These are phyloP conservation scores for Alternaria gansuensis DNA, from an alignment of 2,329 filamentous ascomycete genomes.

Conservation along the genomic window DNA sequence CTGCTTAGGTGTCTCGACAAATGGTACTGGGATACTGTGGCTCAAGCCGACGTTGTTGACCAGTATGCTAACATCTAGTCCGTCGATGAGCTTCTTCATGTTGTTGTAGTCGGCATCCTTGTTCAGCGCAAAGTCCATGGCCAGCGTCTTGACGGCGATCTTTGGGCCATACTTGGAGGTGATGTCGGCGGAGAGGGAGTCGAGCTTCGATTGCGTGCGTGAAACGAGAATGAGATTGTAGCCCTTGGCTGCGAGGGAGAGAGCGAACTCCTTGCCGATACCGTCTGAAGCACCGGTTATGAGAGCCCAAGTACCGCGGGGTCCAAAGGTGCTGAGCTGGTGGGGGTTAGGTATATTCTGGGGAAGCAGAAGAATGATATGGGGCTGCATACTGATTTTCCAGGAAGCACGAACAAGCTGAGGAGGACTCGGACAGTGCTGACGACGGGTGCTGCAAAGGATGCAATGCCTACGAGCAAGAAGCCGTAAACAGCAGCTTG, in stretches of 20 bases:
- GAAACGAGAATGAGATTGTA: slow-evolving; percentile 97
- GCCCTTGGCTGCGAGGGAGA: slow-evolving; percentile 86
- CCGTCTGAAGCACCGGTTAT: slow-evolving; percentile 96
- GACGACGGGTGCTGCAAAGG: slow-evolving; percentile 51
- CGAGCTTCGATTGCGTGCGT: slow-evolving; percentile 91
- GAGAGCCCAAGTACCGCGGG: slow-evolving; percentile 91
- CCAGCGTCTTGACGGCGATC: slow-evolving; percentile 77
- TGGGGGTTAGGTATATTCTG: slow-evolving; percentile 16
- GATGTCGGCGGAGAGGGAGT: slow-evolving; percentile 78
- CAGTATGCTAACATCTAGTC: slow-evolving; percentile 83
- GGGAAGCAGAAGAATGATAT: slow-evolving; percentile 7
- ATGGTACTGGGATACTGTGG: slow-evolving; percentile 91
- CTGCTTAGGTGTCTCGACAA: slow-evolving; percentile 77
- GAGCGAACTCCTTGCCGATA: slow-evolving; percentile 93
- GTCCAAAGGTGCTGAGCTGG: slow-evolving; percentile 84
- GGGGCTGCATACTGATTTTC: slow-evolving; percentile 53
- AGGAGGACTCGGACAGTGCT: slow-evolving; percentile 59
- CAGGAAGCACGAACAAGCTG: slow-evolving; percentile 61
- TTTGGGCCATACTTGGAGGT: slow-evolving; percentile 69
- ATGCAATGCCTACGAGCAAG: slow-evolving; percentile 43
- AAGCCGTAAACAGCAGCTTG: slow-evolving; percentile 42
- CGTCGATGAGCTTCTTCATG: slow-evolving; percentile 72
- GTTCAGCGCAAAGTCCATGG: slow-evolving; percentile 91
- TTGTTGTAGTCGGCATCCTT: slow-evolving; percentile 80
- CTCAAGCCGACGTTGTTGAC: slow-evolving; percentile 98